Percentiles rank a stretch among this genome's conserved stretches.
Evolutionary conservation across 768 basidiomycete species (phyloP).

Genomic region (Suillus subalutaceus): DNA sequence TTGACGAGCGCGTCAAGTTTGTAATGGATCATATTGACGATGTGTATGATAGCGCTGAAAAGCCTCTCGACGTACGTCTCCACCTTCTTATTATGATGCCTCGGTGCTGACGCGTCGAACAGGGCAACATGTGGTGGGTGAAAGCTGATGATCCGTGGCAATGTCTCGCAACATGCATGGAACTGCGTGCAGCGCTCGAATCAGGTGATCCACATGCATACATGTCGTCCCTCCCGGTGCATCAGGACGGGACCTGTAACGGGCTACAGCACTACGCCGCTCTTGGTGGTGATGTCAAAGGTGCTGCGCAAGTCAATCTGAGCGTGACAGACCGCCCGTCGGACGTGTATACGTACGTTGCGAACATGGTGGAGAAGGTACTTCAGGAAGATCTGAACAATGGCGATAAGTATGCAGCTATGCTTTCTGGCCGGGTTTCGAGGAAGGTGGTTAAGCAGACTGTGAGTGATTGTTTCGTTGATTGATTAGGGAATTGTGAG

Average conservation of each 20-base stretch:
- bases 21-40: constrained; percentile 72
- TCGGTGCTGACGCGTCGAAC: constrained; percentile 11
- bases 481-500: neutral
- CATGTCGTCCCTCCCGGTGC: constrained; percentile 80
- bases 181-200: constrained; percentile 79
- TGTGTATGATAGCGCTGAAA: constrained; percentile 79
- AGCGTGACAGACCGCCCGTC: constrained; percentile 82
- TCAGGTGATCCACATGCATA: constrained; percentile 62
- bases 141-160: constrained; percentile 97
- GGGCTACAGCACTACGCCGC: constrained; percentile 99
- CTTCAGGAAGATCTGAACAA: constrained; percentile 58
- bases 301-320: constrained; percentile 93
- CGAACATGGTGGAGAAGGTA: constrained; percentile 76
- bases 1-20: constrained; percentile 88
- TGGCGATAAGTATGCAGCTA: constrained; percentile 54
- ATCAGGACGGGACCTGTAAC: constrained; percentile 99
- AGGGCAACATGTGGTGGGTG: constrained; percentile 88
- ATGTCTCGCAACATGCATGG: constrained; percentile 90
- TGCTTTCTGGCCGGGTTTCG: constrained; percentile 77
- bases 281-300: constrained; percentile 86
- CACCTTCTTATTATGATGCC: constrained; percentile 3
- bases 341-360: constrained; percentile 94
- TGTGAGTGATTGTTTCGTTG: constrained; percentile 42
- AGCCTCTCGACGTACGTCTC: constrained; percentile 68
- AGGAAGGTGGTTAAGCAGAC: constrained; percentile 99